Conservation (phyloP, 371 early-diverging fungal genomes). For the Mortierella sp. region DNA sequence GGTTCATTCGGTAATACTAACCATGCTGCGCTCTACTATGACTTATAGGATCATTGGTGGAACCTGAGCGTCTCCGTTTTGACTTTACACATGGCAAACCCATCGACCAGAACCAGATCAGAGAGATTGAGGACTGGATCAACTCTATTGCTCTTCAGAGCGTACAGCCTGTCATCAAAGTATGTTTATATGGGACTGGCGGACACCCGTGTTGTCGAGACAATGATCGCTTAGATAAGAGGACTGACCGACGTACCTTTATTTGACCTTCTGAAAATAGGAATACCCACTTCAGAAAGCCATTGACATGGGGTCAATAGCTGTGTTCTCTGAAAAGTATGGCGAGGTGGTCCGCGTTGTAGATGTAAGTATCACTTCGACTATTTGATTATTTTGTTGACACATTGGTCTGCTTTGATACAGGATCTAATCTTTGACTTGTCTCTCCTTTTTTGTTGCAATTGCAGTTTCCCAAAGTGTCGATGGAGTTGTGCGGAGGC, state of each 20-base stretch:
- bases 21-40: background rate
- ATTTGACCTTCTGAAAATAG: conserved; percentile 25
- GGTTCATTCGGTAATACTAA: background rate
- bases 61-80: conserved; percentile 75
- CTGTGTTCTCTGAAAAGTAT: conserved; percentile 81
- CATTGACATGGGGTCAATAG: conserved; percentile 73
- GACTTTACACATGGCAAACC: conserved; percentile 81
- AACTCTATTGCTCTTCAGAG: conserved; percentile 67
- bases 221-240: background rate
- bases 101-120: conserved; percentile 65
- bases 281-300: conserved; percentile 75
- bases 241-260: background rate
- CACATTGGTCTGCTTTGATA: background rate
- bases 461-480: conserved; percentile 66
- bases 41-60: conserved; percentile 72
- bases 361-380: conserved; percentile 53
- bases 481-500: conserved; percentile 83
- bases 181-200: conserved; percentile 21
- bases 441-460: too few species aligned
- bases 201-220: background rate
- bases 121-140: conserved; percentile 71
- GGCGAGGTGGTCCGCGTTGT: conserved; percentile 75
- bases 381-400: background rate
- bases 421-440: background rate
- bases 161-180: conserved; percentile 60